phyloP scores from a whole-genome alignment of 805 yeast species.

The Suhomyces emberorum region DNA sequence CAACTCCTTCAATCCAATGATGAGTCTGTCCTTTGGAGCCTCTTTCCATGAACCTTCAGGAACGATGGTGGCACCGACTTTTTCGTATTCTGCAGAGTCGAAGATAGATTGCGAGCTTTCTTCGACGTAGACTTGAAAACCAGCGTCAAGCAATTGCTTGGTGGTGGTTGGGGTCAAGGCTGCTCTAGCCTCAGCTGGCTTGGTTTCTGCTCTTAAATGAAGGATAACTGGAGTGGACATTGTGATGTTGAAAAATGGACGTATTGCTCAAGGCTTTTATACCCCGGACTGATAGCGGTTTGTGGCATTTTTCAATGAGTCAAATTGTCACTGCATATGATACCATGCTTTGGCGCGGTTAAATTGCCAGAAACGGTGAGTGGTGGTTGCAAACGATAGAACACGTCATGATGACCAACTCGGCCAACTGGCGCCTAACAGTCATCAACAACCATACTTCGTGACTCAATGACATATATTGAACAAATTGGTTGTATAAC shows the following conservation, averaged over 20 bases:
- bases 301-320: constrained; percentile 5
- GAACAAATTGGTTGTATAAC: too few relatives aligned
- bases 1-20: constrained; percentile 91
- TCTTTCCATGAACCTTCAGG: constrained; percentile 90
- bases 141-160: constrained; percentile 77
- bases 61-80: constrained; percentile 82
- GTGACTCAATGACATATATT: too few relatives aligned
- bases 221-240: constrained; percentile 49
- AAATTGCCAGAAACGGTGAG: not conserved
- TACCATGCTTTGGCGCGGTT: not conserved
- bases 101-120: constrained; percentile 83
- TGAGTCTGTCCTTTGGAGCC: constrained; percentile 88
- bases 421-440: too few relatives aligned
- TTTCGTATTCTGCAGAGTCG: constrained; percentile 66
- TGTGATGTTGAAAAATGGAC: not conserved
- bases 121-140: constrained; percentile 86
- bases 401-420: too few relatives aligned
- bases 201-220: constrained; percentile 94
- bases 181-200: constrained; percentile 96
- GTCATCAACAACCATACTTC: too few relatives aligned
- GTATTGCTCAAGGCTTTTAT: constrained; percentile 1
- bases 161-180: constrained; percentile 93
- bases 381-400: not conserved
- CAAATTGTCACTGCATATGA: too few relatives aligned
- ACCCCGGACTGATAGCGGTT: constrained; percentile 1